phyloP scores from a whole-genome alignment of 177 flowering plant species.

The Tripterygium wilfordii region DNA sequence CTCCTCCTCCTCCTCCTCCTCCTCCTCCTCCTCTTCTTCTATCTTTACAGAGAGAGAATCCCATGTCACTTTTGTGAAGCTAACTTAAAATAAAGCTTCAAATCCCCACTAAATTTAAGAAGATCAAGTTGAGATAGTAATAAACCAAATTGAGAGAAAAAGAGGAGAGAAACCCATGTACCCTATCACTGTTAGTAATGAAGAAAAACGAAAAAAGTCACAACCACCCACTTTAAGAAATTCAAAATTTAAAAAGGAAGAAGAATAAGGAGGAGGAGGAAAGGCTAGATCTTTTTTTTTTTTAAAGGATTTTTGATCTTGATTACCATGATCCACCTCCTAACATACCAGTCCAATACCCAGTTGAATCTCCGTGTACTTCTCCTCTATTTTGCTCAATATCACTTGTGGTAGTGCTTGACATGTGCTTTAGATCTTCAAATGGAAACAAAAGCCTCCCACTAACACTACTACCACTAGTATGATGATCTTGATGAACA shows the following conservation, averaged over 20 bases:
- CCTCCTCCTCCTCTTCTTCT: too few species aligned
- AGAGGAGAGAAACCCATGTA: conserved; percentile 29
- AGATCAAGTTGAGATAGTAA: too few species aligned
- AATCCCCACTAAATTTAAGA: too few species aligned
- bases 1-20: conserved; percentile 24
- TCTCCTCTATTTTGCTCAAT: conserved; percentile 36
- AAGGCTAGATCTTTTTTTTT: neutral
- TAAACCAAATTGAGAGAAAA: conserved; percentile 5
- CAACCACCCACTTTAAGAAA: conserved; percentile 36
- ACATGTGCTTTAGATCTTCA: conserved; percentile 61
- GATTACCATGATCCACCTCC: conserved; percentile 87
- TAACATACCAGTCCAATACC: conserved; percentile 86
- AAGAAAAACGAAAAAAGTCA: conserved; percentile 40
- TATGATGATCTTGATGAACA: too few species aligned
- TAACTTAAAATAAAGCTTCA: conserved; percentile 1
- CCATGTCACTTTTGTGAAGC: too few species aligned
- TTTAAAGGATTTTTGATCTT: conserved; percentile 12
- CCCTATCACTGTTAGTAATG: conserved; percentile 45
- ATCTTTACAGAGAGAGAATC: conserved; percentile 14
- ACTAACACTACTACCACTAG: too few species aligned
- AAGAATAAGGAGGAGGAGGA: neutral
- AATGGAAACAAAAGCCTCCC: conserved; percentile 75
- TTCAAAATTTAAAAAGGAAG: conserved; percentile 3
- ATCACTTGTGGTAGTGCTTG: conserved; percentile 28
- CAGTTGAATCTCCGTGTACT: conserved; percentile 51